A percentile compares a stretch with the other conserved stretches of the same genome.
phyloP scores from a whole-genome alignment of 2,329 filamentous ascomycete species.

The Colletotrichum gloeosporioides region DNA sequence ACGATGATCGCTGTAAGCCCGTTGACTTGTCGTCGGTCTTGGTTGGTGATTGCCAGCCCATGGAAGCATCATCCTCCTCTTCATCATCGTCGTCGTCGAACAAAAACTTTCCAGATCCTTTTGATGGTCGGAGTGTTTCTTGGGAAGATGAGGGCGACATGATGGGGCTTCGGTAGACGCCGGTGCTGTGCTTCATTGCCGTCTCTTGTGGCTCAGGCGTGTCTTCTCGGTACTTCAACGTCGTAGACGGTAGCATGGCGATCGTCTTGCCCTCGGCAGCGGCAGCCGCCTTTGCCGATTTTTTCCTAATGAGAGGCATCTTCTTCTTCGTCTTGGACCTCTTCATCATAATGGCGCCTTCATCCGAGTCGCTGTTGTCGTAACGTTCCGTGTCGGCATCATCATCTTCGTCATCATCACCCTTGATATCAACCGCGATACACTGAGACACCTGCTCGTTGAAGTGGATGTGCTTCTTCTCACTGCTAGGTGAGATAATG shows the following conservation, averaged over 20 bases:
- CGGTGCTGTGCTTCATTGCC: constrained; percentile 65
- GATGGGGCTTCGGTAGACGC: constrained; percentile 51
- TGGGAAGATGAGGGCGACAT: constrained; percentile 80
- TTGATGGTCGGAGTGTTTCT: constrained; percentile 78
- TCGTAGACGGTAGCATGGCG: constrained; percentile 86
- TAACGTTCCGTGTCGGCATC: constrained; percentile 46
- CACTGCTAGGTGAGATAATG: constrained; percentile 64
- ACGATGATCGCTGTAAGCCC: constrained; percentile 53
- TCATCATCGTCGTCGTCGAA: constrained; percentile 66
- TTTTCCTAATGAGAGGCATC: constrained; percentile 56
- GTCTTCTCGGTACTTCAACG: constrained; percentile 82
- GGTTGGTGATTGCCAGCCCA: constrained; percentile 24
- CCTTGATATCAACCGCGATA: constrained; percentile 89
- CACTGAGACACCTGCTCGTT: constrained; percentile 96
- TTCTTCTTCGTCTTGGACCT: constrained; percentile 62
- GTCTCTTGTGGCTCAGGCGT: constrained; percentile 70
- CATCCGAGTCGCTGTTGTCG: constrained; percentile 73
- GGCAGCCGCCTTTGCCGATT: constrained; percentile 42
- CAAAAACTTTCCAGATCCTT: constrained; percentile 67
- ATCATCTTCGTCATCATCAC: constrained; percentile 75
- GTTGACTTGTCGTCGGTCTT: constrained; percentile 23
- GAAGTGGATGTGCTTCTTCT: constrained; percentile 91
- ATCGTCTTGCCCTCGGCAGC: constrained; percentile 81
- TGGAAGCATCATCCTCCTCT: constrained; percentile 53
- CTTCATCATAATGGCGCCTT: constrained; percentile 85